Percentiles rank a stretch among this genome's conserved stretches.
Conservation (phyloP, 2,329 filamentous ascomycete species). For the Cercospora zeina region DNA sequence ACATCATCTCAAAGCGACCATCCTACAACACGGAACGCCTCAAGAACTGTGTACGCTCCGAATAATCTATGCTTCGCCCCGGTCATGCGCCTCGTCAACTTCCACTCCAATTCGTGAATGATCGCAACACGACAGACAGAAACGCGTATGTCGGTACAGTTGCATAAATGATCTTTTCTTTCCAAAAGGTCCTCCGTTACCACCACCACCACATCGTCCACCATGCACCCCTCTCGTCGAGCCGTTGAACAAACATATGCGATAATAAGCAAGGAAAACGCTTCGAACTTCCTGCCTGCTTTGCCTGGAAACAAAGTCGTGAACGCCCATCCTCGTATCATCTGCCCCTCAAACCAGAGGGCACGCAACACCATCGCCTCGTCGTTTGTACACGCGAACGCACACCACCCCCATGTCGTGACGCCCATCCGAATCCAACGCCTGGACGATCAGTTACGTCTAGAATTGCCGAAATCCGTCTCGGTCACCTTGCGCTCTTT, state of each 20-base stretch:
- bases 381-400: slow-evolving; percentile 16
- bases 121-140: not conserved
- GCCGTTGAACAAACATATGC: slow-evolving; percentile 5
- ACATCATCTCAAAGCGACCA: not conserved
- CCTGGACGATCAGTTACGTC: slow-evolving; percentile 26
- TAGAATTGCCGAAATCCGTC: slow-evolving; percentile 39
- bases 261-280: slow-evolving; percentile 7
- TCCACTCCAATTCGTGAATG: not conserved
- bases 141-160: not conserved
- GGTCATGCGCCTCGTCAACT: not conserved
- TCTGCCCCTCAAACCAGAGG: slow-evolving; percentile 3
- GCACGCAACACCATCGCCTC: not conserved
- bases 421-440: slow-evolving; percentile 9
- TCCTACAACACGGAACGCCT: not conserved
- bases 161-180: slow-evolving; percentile 8
- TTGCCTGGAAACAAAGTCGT: slow-evolving; percentile 20
- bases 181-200: slow-evolving; percentile 4
- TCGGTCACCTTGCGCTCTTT: slow-evolving; percentile 60
- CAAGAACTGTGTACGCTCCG: slow-evolving; percentile 1
- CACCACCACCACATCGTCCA: not conserved
- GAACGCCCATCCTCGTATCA: slow-evolving; percentile 10
- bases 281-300: slow-evolving; percentile 15
- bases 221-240: not conserved
- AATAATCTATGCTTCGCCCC: not conserved
- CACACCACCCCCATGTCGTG: slow-evolving; percentile 4